These are phyloP conservation scores for Aspergillus hortae DNA, from an alignment of 2,329 filamentous ascomycete genomes.

Conservation along the genomic window DNA sequence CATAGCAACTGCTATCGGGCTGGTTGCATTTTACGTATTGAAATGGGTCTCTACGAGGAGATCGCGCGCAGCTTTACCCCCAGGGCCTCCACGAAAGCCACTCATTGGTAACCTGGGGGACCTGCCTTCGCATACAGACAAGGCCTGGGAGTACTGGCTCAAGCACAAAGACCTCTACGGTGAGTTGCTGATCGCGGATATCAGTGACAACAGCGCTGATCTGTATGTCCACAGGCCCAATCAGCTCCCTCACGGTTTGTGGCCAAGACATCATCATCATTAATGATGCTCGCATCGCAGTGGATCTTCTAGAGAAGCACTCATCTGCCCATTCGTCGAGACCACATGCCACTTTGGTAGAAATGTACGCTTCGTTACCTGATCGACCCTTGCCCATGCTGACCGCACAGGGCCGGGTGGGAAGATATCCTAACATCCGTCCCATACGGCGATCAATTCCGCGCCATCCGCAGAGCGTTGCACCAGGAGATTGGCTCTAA, in stretches of 20 bases:
- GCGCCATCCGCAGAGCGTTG: conserved; percentile 44
- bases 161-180: conserved; percentile 40
- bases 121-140: conserved; percentile 37
- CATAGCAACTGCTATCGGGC: not conserved
- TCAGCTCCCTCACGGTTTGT: conserved; percentile 32
- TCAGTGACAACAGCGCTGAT: not conserved
- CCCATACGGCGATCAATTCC: conserved; percentile 35
- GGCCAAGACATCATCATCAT: conserved; percentile 31
- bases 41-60: not conserved
- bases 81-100: conserved; percentile 47
- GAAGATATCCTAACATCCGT: conserved; percentile 32
- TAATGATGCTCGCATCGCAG: conserved; percentile 26
- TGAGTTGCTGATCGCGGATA: not conserved
- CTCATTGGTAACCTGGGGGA: conserved; percentile 50
- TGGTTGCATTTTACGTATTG: not conserved
- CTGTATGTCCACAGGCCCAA: conserved; percentile 19
- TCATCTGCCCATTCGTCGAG: conserved; percentile 25
- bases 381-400: not conserved
- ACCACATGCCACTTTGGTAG: conserved; percentile 21
- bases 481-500: conserved; percentile 45
- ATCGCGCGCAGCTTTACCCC: conserved; percentile 33
- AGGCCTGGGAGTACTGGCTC: conserved; percentile 40
- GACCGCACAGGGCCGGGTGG: conserved; percentile 31
- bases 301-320: conserved; percentile 32
- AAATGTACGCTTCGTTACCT: conserved; percentile 22